These are phyloP conservation scores for Noccaea caerulescens DNA, from an alignment of 345 rosid genomes.

Conservation along the genomic window DNA sequence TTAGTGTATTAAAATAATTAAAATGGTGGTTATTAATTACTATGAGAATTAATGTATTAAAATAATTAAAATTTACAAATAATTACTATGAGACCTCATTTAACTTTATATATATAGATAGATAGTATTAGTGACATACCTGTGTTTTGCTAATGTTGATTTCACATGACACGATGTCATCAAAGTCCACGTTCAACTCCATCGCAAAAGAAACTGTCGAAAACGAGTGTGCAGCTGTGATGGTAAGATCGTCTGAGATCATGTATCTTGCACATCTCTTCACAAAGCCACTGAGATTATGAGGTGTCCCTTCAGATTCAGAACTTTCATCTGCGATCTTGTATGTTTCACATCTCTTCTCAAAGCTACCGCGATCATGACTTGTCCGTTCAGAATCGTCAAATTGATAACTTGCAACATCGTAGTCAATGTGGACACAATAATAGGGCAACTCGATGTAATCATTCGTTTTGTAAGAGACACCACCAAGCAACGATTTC, in stretches of 20 bases:
- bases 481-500: conserved; percentile 8
- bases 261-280: not conserved
- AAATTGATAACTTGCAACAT: too few species aligned
- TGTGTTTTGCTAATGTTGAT: conserved; percentile 7
- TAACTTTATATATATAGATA: too few species aligned
- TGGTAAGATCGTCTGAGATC: conserved; percentile 20
- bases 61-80: too few species aligned
- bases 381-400: too few species aligned
- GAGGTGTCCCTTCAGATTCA: not conserved
- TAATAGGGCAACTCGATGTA: too few species aligned
- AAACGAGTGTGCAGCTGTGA: not conserved
- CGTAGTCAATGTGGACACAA: too few species aligned
- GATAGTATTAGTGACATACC: not conserved
- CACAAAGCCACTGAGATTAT: conserved; percentile 1
- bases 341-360: too few species aligned
- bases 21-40: too few species aligned
- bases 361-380: too few species aligned
- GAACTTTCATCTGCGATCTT: rapidly evolving
- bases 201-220: not conserved
- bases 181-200: not conserved
- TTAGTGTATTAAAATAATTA: too few species aligned
- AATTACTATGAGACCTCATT: too few species aligned
- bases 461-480: not conserved
- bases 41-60: too few species aligned
- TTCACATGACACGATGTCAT: conserved; percentile 11